Evolutionary conservation across 2,329 filamentous ascomycete genomes (phyloP).

Genomic region (Stagonosporopsis rhizophila): DNA sequence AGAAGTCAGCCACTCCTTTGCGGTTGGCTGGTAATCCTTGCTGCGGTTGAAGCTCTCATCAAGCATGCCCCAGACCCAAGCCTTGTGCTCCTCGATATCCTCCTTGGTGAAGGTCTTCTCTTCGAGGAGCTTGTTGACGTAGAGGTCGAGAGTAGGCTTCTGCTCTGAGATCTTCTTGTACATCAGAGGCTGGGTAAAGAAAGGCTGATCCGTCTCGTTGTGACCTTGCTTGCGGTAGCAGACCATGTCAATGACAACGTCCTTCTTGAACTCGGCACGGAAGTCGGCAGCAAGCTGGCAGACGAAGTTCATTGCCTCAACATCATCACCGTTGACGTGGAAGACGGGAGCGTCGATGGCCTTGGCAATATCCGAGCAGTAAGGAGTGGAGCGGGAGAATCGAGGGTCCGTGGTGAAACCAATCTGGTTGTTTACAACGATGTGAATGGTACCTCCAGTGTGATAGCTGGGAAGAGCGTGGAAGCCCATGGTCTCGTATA

Average conservation of each 20-base stretch:
- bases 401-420: constrained; percentile 98
- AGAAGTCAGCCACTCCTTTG: constrained; percentile 98
- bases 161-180: constrained; percentile 96
- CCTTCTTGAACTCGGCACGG: constrained; percentile 98
- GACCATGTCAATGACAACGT: constrained; percentile 96
- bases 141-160: constrained; percentile 85
- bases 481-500: constrained; percentile 99
- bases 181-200: constrained; percentile 99
- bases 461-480: constrained; percentile 95
- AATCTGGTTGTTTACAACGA: constrained; percentile 99
- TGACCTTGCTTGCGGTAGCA: constrained; percentile 99
- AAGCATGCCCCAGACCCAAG: constrained; percentile 99
- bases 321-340: constrained; percentile 98
- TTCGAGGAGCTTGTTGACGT: constrained; percentile 86
- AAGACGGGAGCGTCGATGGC: constrained; percentile 98
- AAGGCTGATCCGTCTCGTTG: constrained; percentile 99
- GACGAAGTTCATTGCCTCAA: constrained; percentile 97
- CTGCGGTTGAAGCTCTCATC: constrained; percentile 97
- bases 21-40: constrained; percentile 95
- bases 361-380: constrained; percentile 99
- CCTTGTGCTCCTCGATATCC: constrained; percentile 98
- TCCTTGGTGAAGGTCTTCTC: constrained; percentile 97
- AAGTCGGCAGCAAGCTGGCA: constrained; percentile 97
- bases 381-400: constrained; percentile 95
- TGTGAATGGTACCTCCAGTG: constrained; percentile 94